Percentiles rank a stretch among this genome's conserved stretches.
Conservation (phyloP, 768 basidiomycete genomes). For the Glaciozyma martinii region DNA sequence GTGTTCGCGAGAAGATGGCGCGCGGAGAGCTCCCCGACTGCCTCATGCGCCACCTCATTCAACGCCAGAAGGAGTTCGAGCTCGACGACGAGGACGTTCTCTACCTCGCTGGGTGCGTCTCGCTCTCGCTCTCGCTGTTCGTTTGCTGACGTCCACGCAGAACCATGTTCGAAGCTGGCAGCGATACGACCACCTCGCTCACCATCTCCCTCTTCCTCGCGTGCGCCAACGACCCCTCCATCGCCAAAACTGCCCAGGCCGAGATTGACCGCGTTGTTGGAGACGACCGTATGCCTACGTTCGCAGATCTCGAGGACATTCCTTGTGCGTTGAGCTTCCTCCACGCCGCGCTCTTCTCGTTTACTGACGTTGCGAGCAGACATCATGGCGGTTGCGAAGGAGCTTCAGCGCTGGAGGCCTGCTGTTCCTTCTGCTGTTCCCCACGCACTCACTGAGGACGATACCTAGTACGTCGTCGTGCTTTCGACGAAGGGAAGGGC, state of each 20-base stretch:
- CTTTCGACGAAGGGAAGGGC: constrained; percentile 5
- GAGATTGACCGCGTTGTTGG: constrained; percentile 28
- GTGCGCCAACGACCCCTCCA: constrained; percentile 5
- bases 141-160: background rate
- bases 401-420: constrained; percentile 28
- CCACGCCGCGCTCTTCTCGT: constrained; percentile 8
- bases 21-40: background rate
- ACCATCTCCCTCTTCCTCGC: constrained; percentile 20
- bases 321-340: background rate
- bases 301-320: constrained; percentile 2
- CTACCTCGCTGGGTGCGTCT: background rate
- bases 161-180: constrained; percentile 6
- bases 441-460: constrained; percentile 19
- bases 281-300: constrained; percentile 9
- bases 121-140: background rate
- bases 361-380: background rate
- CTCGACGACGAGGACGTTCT: constrained; percentile 4
- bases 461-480: constrained; percentile 17
- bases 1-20: constrained; percentile 1
- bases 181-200: constrained; percentile 20
- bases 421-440: constrained; percentile 26
- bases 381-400: constrained; percentile 14
- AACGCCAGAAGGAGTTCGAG: background rate
- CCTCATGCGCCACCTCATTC: constrained; percentile 3
- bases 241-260: constrained; percentile 7